A percentile compares a stretch with the other conserved stretches of the same genome.
phyloP scores from a whole-genome alignment of 371 early-diverging fungal species.

The Mucor sp. region DNA sequence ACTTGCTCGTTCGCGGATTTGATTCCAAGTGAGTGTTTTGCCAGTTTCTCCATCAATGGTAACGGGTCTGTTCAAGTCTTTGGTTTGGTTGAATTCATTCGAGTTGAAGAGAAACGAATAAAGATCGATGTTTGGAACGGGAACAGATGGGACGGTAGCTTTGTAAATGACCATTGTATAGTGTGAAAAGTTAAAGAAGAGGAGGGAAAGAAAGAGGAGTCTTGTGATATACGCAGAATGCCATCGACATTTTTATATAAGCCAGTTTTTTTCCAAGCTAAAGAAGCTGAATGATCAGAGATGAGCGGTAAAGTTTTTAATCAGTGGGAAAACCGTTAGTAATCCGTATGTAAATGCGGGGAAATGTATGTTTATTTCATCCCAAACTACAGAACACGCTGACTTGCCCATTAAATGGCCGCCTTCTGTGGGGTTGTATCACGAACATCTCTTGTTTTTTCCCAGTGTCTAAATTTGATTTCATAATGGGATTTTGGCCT shows the following conservation, averaged over 20 bases:
- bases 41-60: constrained; percentile 65
- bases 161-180: constrained; percentile 38
- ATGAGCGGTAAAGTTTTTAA: neutral
- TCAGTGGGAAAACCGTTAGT: constrained; percentile 18
- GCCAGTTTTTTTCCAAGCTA: neutral
- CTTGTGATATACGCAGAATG: neutral
- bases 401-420: neutral
- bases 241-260: neutral
- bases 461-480: neutral
- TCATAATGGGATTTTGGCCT: neutral
- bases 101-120: constrained; percentile 62
- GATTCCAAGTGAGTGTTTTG: constrained; percentile 59
- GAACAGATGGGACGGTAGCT: constrained; percentile 30
- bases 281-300: neutral
- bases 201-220: neutral
- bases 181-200: neutral
- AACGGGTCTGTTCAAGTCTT: constrained; percentile 39
- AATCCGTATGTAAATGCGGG: constrained; percentile 10
- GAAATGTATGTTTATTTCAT: neutral
- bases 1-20: constrained; percentile 25
- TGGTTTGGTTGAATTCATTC: constrained; percentile 37
- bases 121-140: constrained; percentile 68
- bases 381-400: neutral
- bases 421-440: neutral
- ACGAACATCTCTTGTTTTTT: neutral